Base-by-base conservation (phyloP, 1,284 basidiomycete species). In the Cutaneotrichosporon sp. region DNA sequence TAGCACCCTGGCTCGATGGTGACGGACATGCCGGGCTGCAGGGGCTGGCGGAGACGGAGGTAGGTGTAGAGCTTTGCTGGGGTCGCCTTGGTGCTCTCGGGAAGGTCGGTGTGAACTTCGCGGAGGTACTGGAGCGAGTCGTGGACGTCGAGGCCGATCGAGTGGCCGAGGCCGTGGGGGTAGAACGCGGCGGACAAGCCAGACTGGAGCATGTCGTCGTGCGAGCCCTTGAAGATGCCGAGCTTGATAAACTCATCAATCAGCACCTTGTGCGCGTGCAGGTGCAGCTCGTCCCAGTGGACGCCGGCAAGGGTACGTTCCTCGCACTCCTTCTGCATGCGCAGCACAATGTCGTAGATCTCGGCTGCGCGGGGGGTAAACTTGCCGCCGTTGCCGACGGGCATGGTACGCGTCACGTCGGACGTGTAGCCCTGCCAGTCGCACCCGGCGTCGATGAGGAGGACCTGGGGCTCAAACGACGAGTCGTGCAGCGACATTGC, bases 401-500 rank as follows among this genome's bases (percentile, higher is more conserved):
- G 75, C 15, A 76, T 72, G 7, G 72, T 74, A 47, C 74, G 60
- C 15, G 72, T 75, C 30, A 77, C 68, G 55, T 75, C 74, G 4
- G 70, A 68, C 0, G 72, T 72, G 55, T 73, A 73, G 10, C 70
- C 86, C 41, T 83, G 79, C 84, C 84, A 91, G 74, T 96, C 91
- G 65, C 89, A 90, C 0, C 90, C 90, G 1, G 90, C 90, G 66
- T 96, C 91, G 56, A 94, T 90, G 37, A 94, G 81, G 4, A 96
- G 78, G 4, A 92, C 85, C 69, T 91, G 88, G 0, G 89, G 86
- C 10, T 77, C 68, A 50, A 75, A 74, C 1, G 66, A 55, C 5
- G 54, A 62, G 8, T 51, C 38, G 56, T 70, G 67, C 14, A 64
- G 58, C 4, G 38, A 37, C 4, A 41, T 39, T 0, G 62, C 44